These are phyloP conservation scores for Cercospora sesami DNA, from an alignment of 2,329 filamentous ascomycete species.

Conservation along the genomic window DNA sequence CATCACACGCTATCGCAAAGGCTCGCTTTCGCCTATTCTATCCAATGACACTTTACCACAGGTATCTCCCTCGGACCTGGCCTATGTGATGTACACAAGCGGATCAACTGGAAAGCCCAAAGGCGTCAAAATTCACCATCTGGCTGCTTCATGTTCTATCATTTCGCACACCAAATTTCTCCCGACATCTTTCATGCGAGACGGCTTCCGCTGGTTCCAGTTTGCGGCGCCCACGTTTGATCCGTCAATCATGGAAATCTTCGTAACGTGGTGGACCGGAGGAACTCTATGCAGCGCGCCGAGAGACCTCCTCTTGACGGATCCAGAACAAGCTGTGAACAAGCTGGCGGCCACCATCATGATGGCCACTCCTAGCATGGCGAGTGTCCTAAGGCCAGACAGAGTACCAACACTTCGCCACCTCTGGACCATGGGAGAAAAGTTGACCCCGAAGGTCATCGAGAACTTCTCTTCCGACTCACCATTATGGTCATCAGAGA, in stretches of 20 bases:
- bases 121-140: conserved; percentile 23
- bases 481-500: background rate
- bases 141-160: conserved; percentile 21
- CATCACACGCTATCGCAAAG: background rate
- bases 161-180: conserved; percentile 19
- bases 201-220: conserved; percentile 26
- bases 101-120: conserved; percentile 32
- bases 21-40: background rate
- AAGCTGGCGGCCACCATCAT: conserved; percentile 18
- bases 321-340: conserved; percentile 20
- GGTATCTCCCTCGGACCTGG: conserved; percentile 29
- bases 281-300: conserved; percentile 25
- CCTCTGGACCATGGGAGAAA: conserved; percentile 26
- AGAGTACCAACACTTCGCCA: conserved; percentile 16
- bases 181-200: conserved; percentile 12
- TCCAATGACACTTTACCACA: conserved; percentile 5
- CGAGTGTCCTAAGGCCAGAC: conserved; percentile 20
- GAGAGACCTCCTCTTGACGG: conserved; percentile 19
- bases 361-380: conserved; percentile 25
- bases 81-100: conserved; percentile 33
- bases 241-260: conserved; percentile 26
- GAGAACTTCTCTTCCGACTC: conserved; percentile 21
- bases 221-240: conserved; percentile 24
- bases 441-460: conserved; percentile 22
- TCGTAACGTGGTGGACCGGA: conserved; percentile 24